Evolutionary conservation across 176 grass and related monocot genomes (phyloP).

Genomic region (Oryza officinalis): DNA sequence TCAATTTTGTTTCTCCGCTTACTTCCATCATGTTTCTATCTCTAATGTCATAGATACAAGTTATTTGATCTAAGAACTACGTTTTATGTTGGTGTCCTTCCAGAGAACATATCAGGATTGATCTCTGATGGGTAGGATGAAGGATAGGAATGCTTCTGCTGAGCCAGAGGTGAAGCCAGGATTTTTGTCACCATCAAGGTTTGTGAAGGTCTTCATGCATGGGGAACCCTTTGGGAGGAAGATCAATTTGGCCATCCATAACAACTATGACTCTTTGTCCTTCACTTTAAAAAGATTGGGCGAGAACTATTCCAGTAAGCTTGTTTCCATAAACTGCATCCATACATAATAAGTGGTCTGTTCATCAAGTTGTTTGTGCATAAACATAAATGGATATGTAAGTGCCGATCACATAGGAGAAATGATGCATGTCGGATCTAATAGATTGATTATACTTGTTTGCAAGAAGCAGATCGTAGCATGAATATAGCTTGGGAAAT

Average conservation of each 20-base stretch:
- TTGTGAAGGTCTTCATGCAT: conserved; percentile 59
- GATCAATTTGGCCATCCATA: conserved; percentile 41
- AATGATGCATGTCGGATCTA: neutral
- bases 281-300: conserved; percentile 35
- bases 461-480: neutral
- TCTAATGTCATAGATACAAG: neutral
- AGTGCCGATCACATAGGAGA: neutral
- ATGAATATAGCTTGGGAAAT: neutral
- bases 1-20: neutral
- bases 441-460: neutral
- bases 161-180: neutral
- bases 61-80: neutral
- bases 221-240: conserved; percentile 37
- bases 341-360: neutral
- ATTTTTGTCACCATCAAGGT: conserved; percentile 27
- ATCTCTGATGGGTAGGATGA: conserved; percentile 33
- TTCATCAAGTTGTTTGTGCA: neutral
- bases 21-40: neutral
- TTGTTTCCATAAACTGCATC: neutral
- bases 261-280: conserved; percentile 30
- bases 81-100: neutral
- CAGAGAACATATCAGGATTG: neutral
- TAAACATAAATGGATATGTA: neutral
- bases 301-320: conserved; percentile 48
- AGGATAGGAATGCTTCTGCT: neutral